A percentile compares a stretch with the other conserved stretches of the same genome.
These are phyloP conservation scores for Bisporella sp. DNA, from an alignment of 2,329 filamentous ascomycete species.

Conservation along the genomic window DNA sequence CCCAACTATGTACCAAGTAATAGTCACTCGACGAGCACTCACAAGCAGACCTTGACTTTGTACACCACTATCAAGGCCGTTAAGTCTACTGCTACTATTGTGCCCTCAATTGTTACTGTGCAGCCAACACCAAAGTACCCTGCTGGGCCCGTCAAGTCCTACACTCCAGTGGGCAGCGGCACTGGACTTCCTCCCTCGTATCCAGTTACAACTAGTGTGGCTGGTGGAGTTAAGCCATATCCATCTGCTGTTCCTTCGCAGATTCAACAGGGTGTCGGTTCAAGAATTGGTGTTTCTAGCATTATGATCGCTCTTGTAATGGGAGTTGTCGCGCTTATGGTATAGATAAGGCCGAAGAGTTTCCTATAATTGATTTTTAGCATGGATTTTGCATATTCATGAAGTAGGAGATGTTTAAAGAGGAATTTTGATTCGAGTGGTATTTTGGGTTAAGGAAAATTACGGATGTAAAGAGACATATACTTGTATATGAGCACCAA, in stretches of 20 bases:
- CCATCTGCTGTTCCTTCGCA: background rate
- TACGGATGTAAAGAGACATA: too few relatives aligned
- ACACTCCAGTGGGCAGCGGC: background rate
- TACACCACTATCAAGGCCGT: constrained; percentile 8
- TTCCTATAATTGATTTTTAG: too few relatives aligned
- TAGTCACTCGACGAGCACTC: background rate
- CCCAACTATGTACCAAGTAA: background rate
- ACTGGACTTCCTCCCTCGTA: background rate
- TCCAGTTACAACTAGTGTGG: background rate
- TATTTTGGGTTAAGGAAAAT: too few relatives aligned
- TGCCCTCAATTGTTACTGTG: background rate
- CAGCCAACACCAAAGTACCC: background rate
- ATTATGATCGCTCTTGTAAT: background rate
- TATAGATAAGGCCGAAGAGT: background rate
- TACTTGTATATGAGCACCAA: too few relatives aligned
- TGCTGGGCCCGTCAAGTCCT: background rate
- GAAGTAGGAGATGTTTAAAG: too few relatives aligned
- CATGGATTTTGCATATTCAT: too few relatives aligned
- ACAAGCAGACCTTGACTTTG: constrained; percentile 6
- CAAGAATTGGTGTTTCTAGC: background rate
- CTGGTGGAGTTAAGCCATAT: background rate
- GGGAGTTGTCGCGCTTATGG: background rate
- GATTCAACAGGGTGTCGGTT: background rate
- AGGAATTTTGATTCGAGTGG: too few relatives aligned
- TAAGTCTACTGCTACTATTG: constrained; percentile 6